Conservation (phyloP, 2,329 filamentous ascomycete genomes). For the Penicillium italicum region DNA sequence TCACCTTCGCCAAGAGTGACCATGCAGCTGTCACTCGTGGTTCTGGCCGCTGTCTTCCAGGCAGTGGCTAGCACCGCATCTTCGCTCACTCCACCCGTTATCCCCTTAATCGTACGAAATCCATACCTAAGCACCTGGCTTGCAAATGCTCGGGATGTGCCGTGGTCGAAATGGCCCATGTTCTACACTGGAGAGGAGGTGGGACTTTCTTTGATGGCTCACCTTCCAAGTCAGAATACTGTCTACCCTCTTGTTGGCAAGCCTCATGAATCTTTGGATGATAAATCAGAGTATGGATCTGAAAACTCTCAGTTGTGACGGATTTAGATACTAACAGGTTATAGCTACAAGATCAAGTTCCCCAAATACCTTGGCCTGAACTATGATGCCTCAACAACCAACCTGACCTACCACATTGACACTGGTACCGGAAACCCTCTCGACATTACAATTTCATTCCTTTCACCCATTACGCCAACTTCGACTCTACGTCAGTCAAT, state of each 20-base stretch:
- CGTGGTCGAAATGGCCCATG: conserved; percentile 83
- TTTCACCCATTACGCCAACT: conserved; percentile 76
- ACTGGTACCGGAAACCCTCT: conserved; percentile 41
- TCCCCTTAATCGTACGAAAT: conserved; percentile 70
- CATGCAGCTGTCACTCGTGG: conserved; percentile 34
- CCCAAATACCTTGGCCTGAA: conserved; percentile 58
- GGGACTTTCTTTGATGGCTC: conserved; percentile 61
- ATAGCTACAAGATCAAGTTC: conserved; percentile 56
- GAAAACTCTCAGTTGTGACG: not conserved
- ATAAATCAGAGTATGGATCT: conserved; percentile 37
- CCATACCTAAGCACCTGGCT: conserved; percentile 78
- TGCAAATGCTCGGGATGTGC: conserved; percentile 65
- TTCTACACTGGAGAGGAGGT: conserved; percentile 72
- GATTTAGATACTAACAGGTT: conserved; percentile 5
- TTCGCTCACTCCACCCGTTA: conserved; percentile 58
- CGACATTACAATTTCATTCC: conserved; percentile 60
- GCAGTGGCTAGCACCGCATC: conserved; percentile 48
- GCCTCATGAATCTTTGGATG: conserved; percentile 59
- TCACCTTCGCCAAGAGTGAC: conserved; percentile 3
- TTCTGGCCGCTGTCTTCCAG: conserved; percentile 39
- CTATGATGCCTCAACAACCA: conserved; percentile 68
- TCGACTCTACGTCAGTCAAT: conserved; percentile 76
- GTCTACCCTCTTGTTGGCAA: conserved; percentile 64
- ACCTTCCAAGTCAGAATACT: conserved; percentile 56
- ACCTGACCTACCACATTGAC: conserved; percentile 62